These are phyloP conservation scores for Clonostachys sp. DNA, from an alignment of 2,329 filamentous ascomycete species.

Conservation along the genomic window DNA sequence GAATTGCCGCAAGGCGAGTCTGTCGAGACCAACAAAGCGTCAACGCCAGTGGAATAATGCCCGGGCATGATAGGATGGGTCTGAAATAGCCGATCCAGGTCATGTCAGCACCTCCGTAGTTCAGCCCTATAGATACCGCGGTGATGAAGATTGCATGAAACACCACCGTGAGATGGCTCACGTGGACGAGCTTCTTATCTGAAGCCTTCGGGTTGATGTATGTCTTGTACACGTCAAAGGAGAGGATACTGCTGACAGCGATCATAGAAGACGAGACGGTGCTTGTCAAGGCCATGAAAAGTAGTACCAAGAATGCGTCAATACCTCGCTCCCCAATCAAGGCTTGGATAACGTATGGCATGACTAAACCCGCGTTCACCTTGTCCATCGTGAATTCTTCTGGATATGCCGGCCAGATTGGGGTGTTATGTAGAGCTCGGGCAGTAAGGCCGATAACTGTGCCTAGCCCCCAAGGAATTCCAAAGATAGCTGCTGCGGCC, in stretches of 20 bases:
- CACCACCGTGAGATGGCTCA: constrained; percentile 55
- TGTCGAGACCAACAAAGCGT: constrained; percentile 42
- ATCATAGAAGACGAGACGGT: constrained; percentile 79
- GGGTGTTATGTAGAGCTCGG: constrained; percentile 67
- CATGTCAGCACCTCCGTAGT: neutral
- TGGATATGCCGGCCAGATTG: constrained; percentile 64
- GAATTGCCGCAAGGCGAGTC: constrained; percentile 35
- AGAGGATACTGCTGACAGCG: constrained; percentile 75
- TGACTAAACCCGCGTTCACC: constrained; percentile 71
- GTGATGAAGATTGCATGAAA: constrained; percentile 63
- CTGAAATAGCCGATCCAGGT: neutral
- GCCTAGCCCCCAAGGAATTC: constrained; percentile 78
- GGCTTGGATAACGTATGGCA: constrained; percentile 75
- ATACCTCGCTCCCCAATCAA: constrained; percentile 75
- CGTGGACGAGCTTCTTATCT: constrained; percentile 66
- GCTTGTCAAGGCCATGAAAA: constrained; percentile 84
- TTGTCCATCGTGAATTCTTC: constrained; percentile 64
- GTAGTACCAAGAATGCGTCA: constrained; percentile 66
- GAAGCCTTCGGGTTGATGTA: constrained; percentile 73
- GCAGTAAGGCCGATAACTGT: constrained; percentile 80
- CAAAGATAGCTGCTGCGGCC: constrained; percentile 79
- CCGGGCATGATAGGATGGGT: constrained; percentile 17
- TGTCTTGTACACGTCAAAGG: constrained; percentile 79
- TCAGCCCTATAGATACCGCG: neutral
- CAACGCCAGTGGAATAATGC: constrained; percentile 41